These are phyloP conservation scores for Saturnispora silvae DNA, from an alignment of 805 yeast genomes.

Conservation along the genomic window DNA sequence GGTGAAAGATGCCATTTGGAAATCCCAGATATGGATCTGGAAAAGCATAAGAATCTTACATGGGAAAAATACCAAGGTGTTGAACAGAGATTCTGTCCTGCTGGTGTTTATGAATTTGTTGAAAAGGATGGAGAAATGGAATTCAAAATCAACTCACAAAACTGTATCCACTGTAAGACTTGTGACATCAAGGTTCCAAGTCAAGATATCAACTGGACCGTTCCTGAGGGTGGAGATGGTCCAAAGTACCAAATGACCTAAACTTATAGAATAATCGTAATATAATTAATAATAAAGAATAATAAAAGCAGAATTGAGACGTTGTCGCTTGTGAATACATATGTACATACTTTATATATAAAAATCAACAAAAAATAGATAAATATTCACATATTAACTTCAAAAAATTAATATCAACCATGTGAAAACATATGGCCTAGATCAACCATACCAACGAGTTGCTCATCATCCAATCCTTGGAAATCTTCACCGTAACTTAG, in stretches of 20 bases:
- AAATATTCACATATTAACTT: too few relatives aligned
- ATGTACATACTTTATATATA: conserved; percentile 1
- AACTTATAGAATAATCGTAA: background rate
- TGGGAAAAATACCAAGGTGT: conserved; percentile 78
- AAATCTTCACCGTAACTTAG: conserved; percentile 20
- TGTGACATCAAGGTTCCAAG: conserved; percentile 96
- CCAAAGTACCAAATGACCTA: conserved; percentile 84
- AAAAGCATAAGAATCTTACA: conserved; percentile 54
- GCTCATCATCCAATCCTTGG: conserved; percentile 15
- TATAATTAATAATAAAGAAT: too few relatives aligned
- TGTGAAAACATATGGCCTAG: conserved; percentile 21
- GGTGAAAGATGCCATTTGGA: conserved; percentile 86
- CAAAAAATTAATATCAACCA: too few relatives aligned
- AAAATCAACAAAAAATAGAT: background rate
- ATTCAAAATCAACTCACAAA: conserved; percentile 91
- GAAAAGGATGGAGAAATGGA: conserved; percentile 49
- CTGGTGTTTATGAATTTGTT: conserved; percentile 91
- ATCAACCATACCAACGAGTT: conserved; percentile 18
- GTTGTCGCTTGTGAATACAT: too few relatives aligned
- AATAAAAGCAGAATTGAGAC: background rate
- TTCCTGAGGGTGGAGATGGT: conserved; percentile 99
- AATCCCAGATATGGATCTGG: conserved; percentile 49
- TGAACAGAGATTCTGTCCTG: conserved; percentile 92
- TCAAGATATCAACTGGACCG: conserved; percentile 90
- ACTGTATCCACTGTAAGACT: conserved; percentile 96